phyloP scores from a whole-genome alignment of 1,284 basidiomycete genomes.

The Ustilago crameri region DNA sequence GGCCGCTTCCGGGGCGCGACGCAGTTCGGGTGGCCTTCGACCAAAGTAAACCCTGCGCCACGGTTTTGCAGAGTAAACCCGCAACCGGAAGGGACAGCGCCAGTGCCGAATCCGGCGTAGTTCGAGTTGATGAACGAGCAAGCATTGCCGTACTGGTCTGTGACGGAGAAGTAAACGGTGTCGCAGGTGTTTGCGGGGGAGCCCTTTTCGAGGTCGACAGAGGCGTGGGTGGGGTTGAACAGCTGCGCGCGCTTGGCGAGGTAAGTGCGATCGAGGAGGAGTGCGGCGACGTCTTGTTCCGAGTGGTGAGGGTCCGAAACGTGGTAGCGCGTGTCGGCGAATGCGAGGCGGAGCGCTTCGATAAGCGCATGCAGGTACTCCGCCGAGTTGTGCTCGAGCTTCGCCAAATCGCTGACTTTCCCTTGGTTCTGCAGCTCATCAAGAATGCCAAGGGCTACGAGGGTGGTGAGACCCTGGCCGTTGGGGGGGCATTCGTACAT shows the following conservation, averaged over 20 bases:
- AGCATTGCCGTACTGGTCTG: constrained; percentile 82
- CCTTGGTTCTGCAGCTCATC: constrained; percentile 83
- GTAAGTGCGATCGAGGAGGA: constrained; percentile 75
- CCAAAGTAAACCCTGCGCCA: constrained; percentile 83
- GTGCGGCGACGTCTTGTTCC: constrained; percentile 74
- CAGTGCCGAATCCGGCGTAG: constrained; percentile 72
- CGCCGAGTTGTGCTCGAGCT: constrained; percentile 86
- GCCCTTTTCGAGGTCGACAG: constrained; percentile 78
- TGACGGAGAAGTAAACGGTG: constrained; percentile 87
- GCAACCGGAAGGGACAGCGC: constrained; percentile 87
- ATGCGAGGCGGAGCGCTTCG: constrained; percentile 80
- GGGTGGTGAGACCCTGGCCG: constrained; percentile 93
- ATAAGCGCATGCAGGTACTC: constrained; percentile 89
- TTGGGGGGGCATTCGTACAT: constrained; percentile 84
- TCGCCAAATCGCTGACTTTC: constrained; percentile 76
- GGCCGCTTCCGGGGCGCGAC: constrained; percentile 78
- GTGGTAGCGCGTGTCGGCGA: constrained; percentile 84
- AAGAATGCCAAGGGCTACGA: constrained; percentile 89
- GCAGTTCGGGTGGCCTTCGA: constrained; percentile 84
- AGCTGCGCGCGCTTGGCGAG: constrained; percentile 81
- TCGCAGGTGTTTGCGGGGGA: constrained; percentile 84
- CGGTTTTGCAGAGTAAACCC: constrained; percentile 97
- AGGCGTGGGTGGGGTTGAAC: constrained; percentile 78
- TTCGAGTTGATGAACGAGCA: constrained; percentile 95
- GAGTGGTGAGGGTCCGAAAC: constrained; percentile 84